phyloP scores from a whole-genome alignment of 805 yeast species.

The Metschnikowia henanensis region DNA sequence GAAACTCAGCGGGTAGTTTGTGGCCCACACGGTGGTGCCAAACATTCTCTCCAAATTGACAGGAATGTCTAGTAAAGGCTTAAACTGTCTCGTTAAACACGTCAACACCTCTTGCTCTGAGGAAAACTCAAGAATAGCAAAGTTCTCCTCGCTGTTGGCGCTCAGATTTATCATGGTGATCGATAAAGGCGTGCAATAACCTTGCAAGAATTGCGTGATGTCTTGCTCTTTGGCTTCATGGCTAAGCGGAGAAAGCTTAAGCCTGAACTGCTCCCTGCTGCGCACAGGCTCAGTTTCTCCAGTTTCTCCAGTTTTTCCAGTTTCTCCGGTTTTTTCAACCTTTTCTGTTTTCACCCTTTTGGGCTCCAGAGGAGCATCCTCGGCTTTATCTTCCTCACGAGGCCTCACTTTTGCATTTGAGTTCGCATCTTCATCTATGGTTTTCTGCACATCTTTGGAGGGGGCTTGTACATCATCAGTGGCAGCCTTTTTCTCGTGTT shows the following conservation, averaged over 20 bases:
- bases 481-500: not conserved
- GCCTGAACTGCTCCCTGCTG: conserved; percentile 59
- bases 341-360: not conserved
- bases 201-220: conserved; percentile 47
- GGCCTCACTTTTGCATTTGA: no score
- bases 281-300: conserved; percentile 26
- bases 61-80: conserved; percentile 41
- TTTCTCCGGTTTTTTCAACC: not conserved
- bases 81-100: conserved; percentile 61
- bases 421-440: no score
- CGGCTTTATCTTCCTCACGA: no score
- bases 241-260: conserved; percentile 54
- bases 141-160: conserved; percentile 4
- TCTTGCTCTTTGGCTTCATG: conserved; percentile 35
- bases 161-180: conserved; percentile 21
- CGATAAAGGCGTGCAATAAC: conserved; percentile 57
- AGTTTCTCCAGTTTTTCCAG: no score
- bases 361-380: not conserved
- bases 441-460: no score
- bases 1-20: conserved; percentile 67
- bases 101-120: conserved; percentile 48
- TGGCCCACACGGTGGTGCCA: conserved; percentile 63
- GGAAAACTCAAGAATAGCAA: conserved; percentile 62
- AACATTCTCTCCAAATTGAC: conserved; percentile 47
- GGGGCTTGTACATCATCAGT: no score